phyloP scores from a whole-genome alignment of 2,329 filamentous ascomycete species.

The Diaporthe sp. region DNA sequence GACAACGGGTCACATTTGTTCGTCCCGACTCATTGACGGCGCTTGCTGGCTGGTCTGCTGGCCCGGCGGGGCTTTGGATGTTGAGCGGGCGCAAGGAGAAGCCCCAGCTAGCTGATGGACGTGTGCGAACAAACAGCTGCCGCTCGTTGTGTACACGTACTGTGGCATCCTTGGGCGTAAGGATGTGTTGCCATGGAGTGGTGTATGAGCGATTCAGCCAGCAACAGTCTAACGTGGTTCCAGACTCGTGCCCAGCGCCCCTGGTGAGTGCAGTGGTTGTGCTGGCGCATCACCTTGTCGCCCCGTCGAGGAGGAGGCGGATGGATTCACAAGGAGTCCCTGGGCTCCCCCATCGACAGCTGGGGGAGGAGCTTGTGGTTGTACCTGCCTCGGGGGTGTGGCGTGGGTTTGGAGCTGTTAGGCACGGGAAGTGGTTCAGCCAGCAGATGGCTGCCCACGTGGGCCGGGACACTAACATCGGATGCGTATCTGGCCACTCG shows the following conservation, averaged over 20 bases:
- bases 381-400: background rate
- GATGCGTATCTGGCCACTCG: constrained; percentile 2
- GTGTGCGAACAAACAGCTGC: constrained; percentile 18
- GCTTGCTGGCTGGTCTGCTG: background rate
- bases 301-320: background rate
- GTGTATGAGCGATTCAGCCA: constrained; percentile 25
- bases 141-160: background rate
- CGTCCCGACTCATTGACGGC: constrained; percentile 29
- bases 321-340: background rate
- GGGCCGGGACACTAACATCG: constrained; percentile 19
- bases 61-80: background rate
- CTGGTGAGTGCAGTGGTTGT: background rate
- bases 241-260: background rate
- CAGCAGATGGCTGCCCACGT: constrained; percentile 28
- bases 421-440: background rate
- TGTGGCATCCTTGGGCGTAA: constrained; percentile 2
- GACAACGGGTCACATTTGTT: constrained; percentile 11
- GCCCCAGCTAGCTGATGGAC: background rate
- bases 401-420: constrained; percentile 2
- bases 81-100: constrained; percentile 8
- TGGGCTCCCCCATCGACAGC: background rate
- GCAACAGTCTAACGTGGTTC: constrained; percentile 5
- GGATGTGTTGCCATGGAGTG: constrained; percentile 4
- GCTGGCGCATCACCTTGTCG: background rate
- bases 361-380: background rate